Base-by-base conservation (phyloP, 495 filamentous ascomycete species). In the Schizothecium vesticola region DNA sequence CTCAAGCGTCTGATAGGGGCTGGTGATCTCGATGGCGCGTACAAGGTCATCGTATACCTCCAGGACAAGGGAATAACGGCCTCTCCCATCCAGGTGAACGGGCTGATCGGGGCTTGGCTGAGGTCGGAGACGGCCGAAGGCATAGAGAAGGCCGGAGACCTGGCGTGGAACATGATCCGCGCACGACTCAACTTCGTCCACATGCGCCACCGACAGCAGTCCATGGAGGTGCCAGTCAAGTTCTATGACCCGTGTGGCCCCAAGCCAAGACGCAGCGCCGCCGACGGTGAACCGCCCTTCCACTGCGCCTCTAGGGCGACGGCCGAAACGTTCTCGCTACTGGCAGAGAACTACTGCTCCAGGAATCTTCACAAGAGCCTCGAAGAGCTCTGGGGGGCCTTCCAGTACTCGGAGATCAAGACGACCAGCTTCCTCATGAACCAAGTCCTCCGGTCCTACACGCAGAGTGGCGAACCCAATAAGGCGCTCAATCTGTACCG, bases 151-250 rank as follows among this genome's bases (percentile, higher is more conserved):
- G 91, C 90, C 22, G 91, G 93, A 72, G 79, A 84, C 16, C 79
- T 91, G 33, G 90, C 85, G n/a, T 93, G 89, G 90, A 79, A 83
- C 31, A 93, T 94, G 91, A 87, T 94, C 43, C 83, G 86, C 65
- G 76, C 84, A 19, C 86, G 91, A 59, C 78, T 92, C 63, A 83
- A 87, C 51, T 83, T 84, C 63, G 85, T 90, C 56, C 77, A 81
- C 43, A 67, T 67, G 65, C 77, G 77, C 3, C 57, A 70, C 19
- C 70, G 75, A 62, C 63, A 68, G 1, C 59, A 71, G 2, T 25
- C 58, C 1, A 56, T 74, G 23, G 25, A 60, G 3, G 66, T 51
- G 16, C 61, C 66, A 1, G 57, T 69, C 56, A 26, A 56, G 16
- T 43, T 72, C 29, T 62, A 73, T 69, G 36, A 66, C 13, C 65